Evolutionary conservation across 441 rosid genomes (phyloP).

Genomic region (Brassica balearica): DNA sequence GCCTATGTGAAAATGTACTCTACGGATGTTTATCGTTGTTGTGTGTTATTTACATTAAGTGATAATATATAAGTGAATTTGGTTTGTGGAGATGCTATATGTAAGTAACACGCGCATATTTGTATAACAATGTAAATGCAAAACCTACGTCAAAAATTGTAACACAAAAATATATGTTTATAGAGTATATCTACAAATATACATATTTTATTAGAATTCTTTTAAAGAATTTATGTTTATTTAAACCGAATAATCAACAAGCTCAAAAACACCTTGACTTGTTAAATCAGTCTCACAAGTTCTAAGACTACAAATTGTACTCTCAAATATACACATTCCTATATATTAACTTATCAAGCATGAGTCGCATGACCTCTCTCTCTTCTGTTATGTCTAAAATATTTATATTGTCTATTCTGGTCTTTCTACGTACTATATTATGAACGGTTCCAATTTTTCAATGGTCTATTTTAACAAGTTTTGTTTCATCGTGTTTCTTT

Average conservation of each 20-base stretch:
- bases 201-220: not conserved
- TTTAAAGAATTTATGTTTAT: no score
- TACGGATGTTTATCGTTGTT: conserved; percentile 4
- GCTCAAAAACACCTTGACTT: not conserved
- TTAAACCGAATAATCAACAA: not conserved
- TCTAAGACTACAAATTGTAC: not conserved
- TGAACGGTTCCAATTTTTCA: not conserved
- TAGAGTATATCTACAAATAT: not conserved
- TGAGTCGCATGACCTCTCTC: not conserved
- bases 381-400: not conserved
- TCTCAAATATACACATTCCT: not conserved
- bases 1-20: not conserved
- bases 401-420: not conserved
- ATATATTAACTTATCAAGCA: no score
- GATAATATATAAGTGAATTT: not conserved
- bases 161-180: not conserved
- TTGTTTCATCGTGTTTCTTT: not conserved
- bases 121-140: not conserved
- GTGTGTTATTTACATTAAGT: conserved; percentile 3
- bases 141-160: not conserved
- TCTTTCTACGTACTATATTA: not conserved
- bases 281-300: not conserved
- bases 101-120: no score
- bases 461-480: not conserved
- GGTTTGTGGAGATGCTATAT: not conserved